Percentiles rank a stretch among this genome's conserved stretches.
phyloP scores from a whole-genome alignment of 169 alveolate species.

The Plasmodium gallinaceum region DNA sequence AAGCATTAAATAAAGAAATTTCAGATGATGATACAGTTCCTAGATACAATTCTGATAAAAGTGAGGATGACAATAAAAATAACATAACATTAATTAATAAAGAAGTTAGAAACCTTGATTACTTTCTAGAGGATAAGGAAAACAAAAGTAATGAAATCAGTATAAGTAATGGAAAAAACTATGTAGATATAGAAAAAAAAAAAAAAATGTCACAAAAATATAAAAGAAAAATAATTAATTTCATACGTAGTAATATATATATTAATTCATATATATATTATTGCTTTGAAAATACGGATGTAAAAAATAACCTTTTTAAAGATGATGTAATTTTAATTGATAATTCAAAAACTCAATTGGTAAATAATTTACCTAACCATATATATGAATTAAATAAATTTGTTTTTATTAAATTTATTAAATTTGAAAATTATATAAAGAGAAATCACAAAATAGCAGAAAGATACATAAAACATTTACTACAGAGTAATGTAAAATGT shows the following conservation, averaged over 20 bases:
- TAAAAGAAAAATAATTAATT: slow-evolving; percentile 39
- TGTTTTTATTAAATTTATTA: slow-evolving; percentile 57
- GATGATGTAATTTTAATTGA: slow-evolving; percentile 59
- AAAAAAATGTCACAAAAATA: slow-evolving; percentile 16
- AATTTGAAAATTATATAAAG: slow-evolving; percentile 43
- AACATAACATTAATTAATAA: not conserved
- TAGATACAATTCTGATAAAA: not conserved
- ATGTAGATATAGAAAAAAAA: not conserved
- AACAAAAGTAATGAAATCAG: not conserved
- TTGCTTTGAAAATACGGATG: slow-evolving; percentile 61
- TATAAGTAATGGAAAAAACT: not conserved
- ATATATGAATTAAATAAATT: slow-evolving; percentile 66
- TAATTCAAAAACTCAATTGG: not conserved
- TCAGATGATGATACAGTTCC: not conserved
- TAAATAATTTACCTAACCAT: slow-evolving; percentile 43
- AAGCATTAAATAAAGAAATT: slow-evolving; percentile 10
- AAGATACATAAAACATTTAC: slow-evolving; percentile 38
- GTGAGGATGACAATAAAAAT: not conserved
- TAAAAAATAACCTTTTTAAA: slow-evolving; percentile 45
- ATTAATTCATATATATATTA: slow-evolving; percentile 60
- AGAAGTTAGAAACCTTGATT: not conserved
- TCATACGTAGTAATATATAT: slow-evolving; percentile 52
- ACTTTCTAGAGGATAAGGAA: not conserved
- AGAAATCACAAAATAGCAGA: slow-evolving; percentile 66
- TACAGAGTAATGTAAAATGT: slow-evolving; percentile 62